Conservation (phyloP, 768 basidiomycete species). For the Pleurotus citrinopileatus region DNA sequence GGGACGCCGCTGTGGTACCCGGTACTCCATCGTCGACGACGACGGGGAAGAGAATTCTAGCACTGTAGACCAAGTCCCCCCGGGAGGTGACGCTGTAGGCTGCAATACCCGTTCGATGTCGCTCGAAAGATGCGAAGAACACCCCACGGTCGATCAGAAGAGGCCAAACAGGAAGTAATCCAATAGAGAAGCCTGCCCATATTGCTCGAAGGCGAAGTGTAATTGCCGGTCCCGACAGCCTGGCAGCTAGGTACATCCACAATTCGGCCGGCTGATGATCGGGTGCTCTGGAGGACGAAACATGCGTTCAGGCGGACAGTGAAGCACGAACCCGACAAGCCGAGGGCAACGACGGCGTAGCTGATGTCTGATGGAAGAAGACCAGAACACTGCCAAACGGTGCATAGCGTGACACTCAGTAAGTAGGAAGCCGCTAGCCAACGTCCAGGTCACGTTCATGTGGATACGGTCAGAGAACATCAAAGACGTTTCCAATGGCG, state of each 20-base stretch:
- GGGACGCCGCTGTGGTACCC: neutral
- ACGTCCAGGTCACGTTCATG: neutral
- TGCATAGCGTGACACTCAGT: neutral
- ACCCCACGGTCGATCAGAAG: conserved; percentile 3
- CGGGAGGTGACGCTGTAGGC: too few species aligned
- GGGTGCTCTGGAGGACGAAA: neutral
- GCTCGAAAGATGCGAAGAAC: neutral
- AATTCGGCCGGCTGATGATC: neutral
- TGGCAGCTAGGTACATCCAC: neutral
- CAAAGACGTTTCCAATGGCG: neutral
- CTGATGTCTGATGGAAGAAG: neutral
- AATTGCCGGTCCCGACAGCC: neutral
- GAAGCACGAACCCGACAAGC: neutral
- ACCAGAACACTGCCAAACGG: neutral
- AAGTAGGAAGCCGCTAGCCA: neutral
- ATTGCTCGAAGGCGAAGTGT: neutral
- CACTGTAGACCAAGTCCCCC: too few species aligned
- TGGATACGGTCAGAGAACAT: neutral
- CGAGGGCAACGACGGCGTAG: neutral
- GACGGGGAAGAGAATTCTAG: neutral
- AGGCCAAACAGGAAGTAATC: neutral
- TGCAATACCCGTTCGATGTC: too few species aligned
- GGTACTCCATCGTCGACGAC: neutral
- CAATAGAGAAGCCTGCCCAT: conserved; percentile 9
- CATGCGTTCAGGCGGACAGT: neutral